Base-by-base conservation (phyloP, 1,139 yeast genomes). In the Yamadazyma sp. region DNA sequence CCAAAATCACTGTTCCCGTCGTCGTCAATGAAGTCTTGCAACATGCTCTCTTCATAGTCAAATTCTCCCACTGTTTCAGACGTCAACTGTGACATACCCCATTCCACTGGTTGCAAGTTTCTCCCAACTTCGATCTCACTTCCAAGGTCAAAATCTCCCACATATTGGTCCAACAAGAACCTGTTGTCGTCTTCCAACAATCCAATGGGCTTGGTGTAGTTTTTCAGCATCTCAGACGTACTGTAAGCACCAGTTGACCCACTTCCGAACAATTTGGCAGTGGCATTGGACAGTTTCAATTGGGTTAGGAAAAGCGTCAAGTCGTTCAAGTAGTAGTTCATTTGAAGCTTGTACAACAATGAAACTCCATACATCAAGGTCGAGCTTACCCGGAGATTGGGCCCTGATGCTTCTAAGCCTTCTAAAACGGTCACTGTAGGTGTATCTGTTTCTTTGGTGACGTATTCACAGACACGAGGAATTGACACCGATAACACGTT, bases 351-450 rank as follows among this genome's bases (percentile, higher is more conserved):
- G 53, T 76, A 80, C 23, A 78, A 67, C 29, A 81, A 52, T 0
- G 83, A 65, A 2, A 80, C 67, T 0, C 89, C 89, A 47, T 75
- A 72, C 43, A 82, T 55, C 17, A 82, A 55, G 39, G 62, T 73
- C 0, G 86, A 76, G 0, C 73, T 62, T 3, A 43, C 26, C 17
- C 46, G 29, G 21, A 47, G 35, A 26, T 23, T 40, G 9, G 28
- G 6, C 25, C 12, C 25, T 23, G 25, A 5, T 4, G n/a, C 25
- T 11, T 11, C 25, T 5, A 23, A 9, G 9, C 5, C 9, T 7
- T n/a, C 25, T 5, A 5, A 10, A n/a, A n/a, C n/a, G n/a, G n/a
- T n/a, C n/a, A n/a, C 10, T 12, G 4, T 10, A 13, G 16, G 3
- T 27, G 18, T 9, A 8, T 15, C 34, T 18, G 62, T 55, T 1